A percentile compares a stretch with the other conserved stretches of the same genome.
Conservation (phyloP, 257 asterid species). For the Verbena officinalis region DNA sequence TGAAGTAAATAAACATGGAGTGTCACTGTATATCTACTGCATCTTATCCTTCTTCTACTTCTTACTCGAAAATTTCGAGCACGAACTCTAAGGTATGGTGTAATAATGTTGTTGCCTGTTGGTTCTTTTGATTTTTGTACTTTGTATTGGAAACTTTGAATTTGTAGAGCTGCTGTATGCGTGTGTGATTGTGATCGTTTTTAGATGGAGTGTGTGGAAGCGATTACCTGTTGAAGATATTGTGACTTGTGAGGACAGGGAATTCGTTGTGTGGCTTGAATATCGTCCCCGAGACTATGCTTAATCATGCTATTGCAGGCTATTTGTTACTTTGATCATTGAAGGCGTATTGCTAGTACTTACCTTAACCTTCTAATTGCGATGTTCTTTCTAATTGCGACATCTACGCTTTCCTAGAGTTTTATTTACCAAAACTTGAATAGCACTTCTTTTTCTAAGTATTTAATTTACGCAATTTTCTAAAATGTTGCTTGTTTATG, state of each 20-base stretch:
- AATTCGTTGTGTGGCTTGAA: no score
- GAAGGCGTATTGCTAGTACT: background rate
- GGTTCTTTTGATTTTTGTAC: no score
- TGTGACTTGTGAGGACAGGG: no score
- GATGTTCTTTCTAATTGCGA: background rate
- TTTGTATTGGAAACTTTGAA: no score
- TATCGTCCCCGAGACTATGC: no score
- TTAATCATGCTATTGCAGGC: background rate
- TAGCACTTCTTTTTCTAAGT: background rate
- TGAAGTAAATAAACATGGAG: conserved; percentile 44
- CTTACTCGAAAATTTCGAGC: conserved; percentile 34
- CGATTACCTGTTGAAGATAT: no score
- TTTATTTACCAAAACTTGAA: background rate
- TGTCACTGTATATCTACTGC: conserved; percentile 41
- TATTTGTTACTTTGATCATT: background rate
- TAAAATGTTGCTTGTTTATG: background rate
- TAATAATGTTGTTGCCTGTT: no score
- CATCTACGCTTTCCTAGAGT: background rate
- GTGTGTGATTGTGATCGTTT: no score
- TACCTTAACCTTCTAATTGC: background rate
- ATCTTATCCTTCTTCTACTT: conserved; percentile 33
- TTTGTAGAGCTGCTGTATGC: background rate
- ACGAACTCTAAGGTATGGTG: conserved; percentile 38
- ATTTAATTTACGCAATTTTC: conserved; percentile 3
- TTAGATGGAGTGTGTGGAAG: no score